Percentiles rank a stretch among this genome's conserved stretches.
Evolutionary conservation across 345 rosid genomes (phyloP).

Genomic region (Salix koriyanagi): DNA sequence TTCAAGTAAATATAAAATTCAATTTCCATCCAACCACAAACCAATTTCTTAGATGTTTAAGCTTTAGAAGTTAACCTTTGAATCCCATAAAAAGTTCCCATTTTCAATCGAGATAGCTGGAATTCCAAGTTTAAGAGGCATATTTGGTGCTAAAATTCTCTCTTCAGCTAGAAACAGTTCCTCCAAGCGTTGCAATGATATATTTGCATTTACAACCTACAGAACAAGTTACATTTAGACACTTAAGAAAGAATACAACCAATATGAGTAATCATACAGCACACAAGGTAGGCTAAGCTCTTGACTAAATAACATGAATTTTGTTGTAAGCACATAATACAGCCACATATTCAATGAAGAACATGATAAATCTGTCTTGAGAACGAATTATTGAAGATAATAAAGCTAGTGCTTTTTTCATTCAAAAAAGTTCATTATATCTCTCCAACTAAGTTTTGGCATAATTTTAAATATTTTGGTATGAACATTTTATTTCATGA

Average conservation of each 20-base stretch:
- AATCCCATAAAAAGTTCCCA: conserved; percentile 89
- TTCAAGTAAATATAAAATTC: background rate
- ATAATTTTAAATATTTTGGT: background rate
- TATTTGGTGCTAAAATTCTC: conserved; percentile 67
- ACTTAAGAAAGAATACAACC: background rate
- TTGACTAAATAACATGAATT: background rate
- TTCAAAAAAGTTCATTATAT: background rate
- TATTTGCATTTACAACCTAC: conserved; percentile 87
- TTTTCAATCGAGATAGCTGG: conserved; percentile 78
- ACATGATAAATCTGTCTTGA: background rate
- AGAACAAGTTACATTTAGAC: conserved; percentile 10
- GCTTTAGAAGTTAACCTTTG: conserved; percentile 45
- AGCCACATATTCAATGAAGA: background rate
- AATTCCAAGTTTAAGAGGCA: conserved; percentile 66
- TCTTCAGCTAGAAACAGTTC: conserved; percentile 82
- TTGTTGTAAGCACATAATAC: background rate
- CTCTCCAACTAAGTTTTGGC: background rate
- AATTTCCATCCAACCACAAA: background rate
- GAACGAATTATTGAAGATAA: background rate
- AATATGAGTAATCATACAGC: background rate
- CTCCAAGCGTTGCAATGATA: conserved; percentile 83
- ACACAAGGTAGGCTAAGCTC: background rate
- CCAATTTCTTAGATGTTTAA: background rate
- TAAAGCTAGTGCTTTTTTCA: background rate
- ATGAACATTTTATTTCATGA: background rate